Base-by-base conservation (phyloP, 2,329 filamentous ascomycete genomes). In the Aspergillus clavatus region DNA sequence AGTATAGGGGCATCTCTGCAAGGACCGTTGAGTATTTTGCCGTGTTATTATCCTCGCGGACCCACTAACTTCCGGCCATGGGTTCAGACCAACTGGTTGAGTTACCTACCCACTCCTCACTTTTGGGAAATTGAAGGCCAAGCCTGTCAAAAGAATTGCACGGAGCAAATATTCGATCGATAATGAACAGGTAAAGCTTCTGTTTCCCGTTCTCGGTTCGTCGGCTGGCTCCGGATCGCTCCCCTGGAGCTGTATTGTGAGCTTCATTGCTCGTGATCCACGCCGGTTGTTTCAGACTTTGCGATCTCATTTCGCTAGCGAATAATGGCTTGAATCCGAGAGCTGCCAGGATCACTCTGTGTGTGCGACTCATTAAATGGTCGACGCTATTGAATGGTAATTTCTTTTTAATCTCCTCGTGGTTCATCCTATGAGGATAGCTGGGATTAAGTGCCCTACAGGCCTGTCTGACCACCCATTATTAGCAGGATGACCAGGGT, bases 241-340 rank as follows among this genome's bases (percentile, higher is more conserved):
- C n/a, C 7, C 14, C 12, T 16, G 19, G n/a, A 19, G 26, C 42
- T 14, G n/a, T 4, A 8, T 16, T 12, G 14, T 16, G 29, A 33
- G 6, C 1, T 33, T 33, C 28, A 8, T 23, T 40, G 16, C 29
- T 21, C 24, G 24, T 43, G 42, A 52, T 52, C 46, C 48, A 43
- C 48, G 38, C 23, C 51, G 52, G 44, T 42, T 27, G 59, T 63
- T 62, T 63, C 59, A 61, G 24, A 44, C 28, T 31, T 46, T 54
- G 27, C 37, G 45, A 52, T 49, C 47, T 58, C 55, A 58, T 58
- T 56, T 56, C 52, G 47, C 23, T 42, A 43, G 42, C 27, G 31
- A 22, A 24, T 31, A 31, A 33, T 38, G 42, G 27, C 24, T 24
- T 35, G 38, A 40, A 50, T 41, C 40, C 39, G 38, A 18, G 3